Base-by-base conservation (phyloP, 495 filamentous ascomycete genomes). In the Cercophora newfieldiana region DNA sequence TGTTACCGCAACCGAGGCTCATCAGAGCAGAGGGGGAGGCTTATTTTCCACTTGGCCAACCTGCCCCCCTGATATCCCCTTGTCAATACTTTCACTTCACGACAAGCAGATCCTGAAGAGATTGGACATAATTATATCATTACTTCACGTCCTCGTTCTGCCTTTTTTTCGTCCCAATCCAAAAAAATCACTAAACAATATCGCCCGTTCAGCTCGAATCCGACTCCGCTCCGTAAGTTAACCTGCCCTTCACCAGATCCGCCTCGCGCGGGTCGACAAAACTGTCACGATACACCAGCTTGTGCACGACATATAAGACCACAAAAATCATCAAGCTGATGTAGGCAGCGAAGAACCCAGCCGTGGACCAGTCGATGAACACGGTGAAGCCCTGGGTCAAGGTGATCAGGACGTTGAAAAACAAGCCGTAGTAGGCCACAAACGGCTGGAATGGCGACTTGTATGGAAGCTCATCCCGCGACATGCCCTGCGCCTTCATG, bases 321-420 rank as follows among this genome's bases (percentile, higher is more conserved):
- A 82, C 74, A 30, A 87, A 90, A 24, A 90, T 67, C 50, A 89
- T 88, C 48, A 90, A 68, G 65, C 84, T 87, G 59, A 89, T 78
- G 63, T 90, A 90, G 7, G 82, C 79, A 14, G 85, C 83, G 61
- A 90, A 89, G 67, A 90, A 90, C 22, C 78, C 74, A 70, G 78
- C 75, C 10, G 82, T 80, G 62, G 74, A 73, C 85, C 90, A 92
- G 59, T 72, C 70, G 51, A 91, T 86, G 74, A 89, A 92, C 2
- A 82, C 77, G 4, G 85, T 89, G 73, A 92, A 92, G 5, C 89
- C 89, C 73, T 91, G 88, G 4, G 88, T 90, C 16, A 92, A 47
- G 56, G 86, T 84, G 67, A 91, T 87, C 50, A 91, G 72, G 24
- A 84, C 64, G 78, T 83, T 87, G 79, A 90, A 89, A 66, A 86